Conservation (phyloP, 371 early-diverging fungal species). For the Batrachochytrium dendrobatidis region DNA sequence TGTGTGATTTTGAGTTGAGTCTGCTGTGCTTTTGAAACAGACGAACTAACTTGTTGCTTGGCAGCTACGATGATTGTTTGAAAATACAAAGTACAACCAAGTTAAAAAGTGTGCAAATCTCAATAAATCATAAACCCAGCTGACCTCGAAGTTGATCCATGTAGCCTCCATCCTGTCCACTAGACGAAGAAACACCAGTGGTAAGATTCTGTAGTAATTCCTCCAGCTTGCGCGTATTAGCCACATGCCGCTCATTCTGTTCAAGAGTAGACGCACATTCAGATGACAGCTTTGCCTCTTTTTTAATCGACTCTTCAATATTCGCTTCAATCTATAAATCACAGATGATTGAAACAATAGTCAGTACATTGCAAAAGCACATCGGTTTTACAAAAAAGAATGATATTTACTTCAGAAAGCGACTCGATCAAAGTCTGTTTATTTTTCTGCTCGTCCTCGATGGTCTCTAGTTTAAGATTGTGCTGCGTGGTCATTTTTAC, state of each 20-base stretch:
- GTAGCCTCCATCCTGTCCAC: slow-evolving; percentile 90
- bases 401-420: slow-evolving; percentile 19
- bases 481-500: slow-evolving; percentile 72
- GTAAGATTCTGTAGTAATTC: slow-evolving; percentile 85
- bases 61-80: slow-evolving; percentile 37
- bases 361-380: neutral
- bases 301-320: neutral
- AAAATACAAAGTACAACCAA: neutral
- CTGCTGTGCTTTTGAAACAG: slow-evolving; percentile 62
- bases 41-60: slow-evolving; percentile 48
- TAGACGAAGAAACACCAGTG: slow-evolving; percentile 83
- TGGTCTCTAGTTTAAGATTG: slow-evolving; percentile 63
- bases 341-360: neutral
- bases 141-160: slow-evolving; percentile 81
- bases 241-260: slow-evolving; percentile 15
- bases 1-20: slow-evolving; percentile 62
- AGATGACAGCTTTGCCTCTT: slow-evolving; percentile 7
- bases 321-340: neutral
- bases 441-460: slow-evolving; percentile 62
- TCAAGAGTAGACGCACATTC: slow-evolving; percentile 9
- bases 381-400: neutral
- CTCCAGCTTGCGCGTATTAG: slow-evolving; percentile 67
- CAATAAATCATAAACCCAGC: neutral
- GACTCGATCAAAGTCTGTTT: slow-evolving; percentile 8
- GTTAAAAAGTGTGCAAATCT: slow-evolving; percentile 6